Base-by-base conservation (phyloP, 768 basidiomycete species). In the Termitomyces heimii region DNA sequence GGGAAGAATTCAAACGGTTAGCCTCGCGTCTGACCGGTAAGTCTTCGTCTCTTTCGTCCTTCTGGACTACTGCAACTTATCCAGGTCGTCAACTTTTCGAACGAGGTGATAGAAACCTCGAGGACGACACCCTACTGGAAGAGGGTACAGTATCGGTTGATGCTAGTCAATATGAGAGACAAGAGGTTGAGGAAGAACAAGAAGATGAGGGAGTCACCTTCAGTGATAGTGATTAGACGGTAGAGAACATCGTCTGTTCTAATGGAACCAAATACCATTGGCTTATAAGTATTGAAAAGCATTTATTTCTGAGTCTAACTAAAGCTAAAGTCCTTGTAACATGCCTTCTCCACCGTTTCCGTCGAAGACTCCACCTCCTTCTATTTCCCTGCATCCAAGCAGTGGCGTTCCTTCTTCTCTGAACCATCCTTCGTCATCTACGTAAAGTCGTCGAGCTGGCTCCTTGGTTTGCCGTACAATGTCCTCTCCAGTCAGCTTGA, bases 71-170 rank as follows among this genome's bases (percentile, higher is more conserved):
- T 57, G 34, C 53, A 54, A 35, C n/a, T 8, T 49, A 4, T 16
- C n/a, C 62, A 96, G 96, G 96, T 28, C 86, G 93, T 24, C 94
- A 97, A 73, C 73, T 98, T 45, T 99, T 98, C 71, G 93, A 96
- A 72, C 82, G 83, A 39, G 65, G 65, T 16, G 86, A 92, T 67
- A 82, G 75, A 56, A 82, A 82, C 63, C 77, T 94, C 34, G 86
- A 91, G 47, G 96, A 98, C 54, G 90, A 91, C 61, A 79, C 72
- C 14, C 76, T 94, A 37, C 71, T 88, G 66, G 95, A 98, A 69
- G 96, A 94, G 67, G 94, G 85, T 26, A 82, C 84, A 0, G 84
- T 89, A 54, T 91, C 90, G 22, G 92, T 98, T 51, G 95, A 98
- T 69, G 71, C 92, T 65, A 90, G 85, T 62, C 88, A 94, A 68